These are phyloP conservation scores for Bipolaris victoriae DNA, from an alignment of 2,329 filamentous ascomycete genomes.

Conservation along the genomic window DNA sequence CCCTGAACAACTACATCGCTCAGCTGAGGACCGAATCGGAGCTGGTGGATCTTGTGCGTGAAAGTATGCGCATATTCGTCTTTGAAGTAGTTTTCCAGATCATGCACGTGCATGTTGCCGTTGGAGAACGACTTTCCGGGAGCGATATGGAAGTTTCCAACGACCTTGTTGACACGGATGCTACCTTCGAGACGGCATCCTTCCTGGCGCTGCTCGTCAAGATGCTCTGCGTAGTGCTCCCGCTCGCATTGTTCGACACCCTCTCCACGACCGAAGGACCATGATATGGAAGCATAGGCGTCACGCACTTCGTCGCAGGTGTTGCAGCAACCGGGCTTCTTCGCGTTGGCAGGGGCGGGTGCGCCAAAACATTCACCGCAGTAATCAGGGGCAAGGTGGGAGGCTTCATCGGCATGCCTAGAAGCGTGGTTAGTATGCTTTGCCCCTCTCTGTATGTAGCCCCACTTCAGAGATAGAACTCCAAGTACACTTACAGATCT, in stretches of 20 bases:
- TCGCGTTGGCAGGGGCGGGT: constrained; percentile 69
- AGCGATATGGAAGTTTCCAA: constrained; percentile 98
- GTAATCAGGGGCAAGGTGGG: constrained; percentile 88
- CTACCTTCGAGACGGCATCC: constrained; percentile 93
- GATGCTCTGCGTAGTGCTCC: constrained; percentile 88
- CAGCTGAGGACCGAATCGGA: constrained; percentile 92
- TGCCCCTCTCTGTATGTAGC: not conserved
- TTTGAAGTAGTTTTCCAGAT: constrained; percentile 93
- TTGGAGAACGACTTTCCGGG: constrained; percentile 95
- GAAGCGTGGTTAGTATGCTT: constrained; percentile 7
- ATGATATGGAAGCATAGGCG: constrained; percentile 85
- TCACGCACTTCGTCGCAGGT: constrained; percentile 97
- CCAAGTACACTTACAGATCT: constrained; percentile 43
- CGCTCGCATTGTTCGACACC: constrained; percentile 93
- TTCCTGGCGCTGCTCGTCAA: constrained; percentile 87
- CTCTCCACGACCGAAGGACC: constrained; percentile 93
- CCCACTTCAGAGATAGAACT: not conserved
- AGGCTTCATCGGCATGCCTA: constrained; percentile 70
- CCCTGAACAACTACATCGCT: constrained; percentile 68
- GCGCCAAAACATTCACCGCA: constrained; percentile 95
- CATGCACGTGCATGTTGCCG: constrained; percentile 96
- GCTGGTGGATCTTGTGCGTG: constrained; percentile 82
- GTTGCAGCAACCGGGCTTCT: constrained; percentile 91
- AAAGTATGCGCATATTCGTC: constrained; percentile 78
- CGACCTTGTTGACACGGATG: constrained; percentile 95